These are phyloP conservation scores for Schizochytrium sp. DNA, from an alignment of 108 stramenopile genomes.

Conservation along the genomic window DNA sequence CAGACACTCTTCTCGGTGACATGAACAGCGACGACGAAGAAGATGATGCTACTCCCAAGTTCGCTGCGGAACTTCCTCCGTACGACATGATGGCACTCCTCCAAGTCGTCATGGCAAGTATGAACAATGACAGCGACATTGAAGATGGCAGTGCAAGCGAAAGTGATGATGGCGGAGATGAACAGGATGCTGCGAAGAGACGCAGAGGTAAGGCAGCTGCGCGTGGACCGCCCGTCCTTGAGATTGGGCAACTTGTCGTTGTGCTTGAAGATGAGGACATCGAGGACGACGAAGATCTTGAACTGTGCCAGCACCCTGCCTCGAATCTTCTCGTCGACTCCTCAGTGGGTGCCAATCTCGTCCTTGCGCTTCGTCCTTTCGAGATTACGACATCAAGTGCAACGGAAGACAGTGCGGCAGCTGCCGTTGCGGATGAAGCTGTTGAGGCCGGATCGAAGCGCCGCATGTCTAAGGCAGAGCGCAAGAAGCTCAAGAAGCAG, in stretches of 20 bases:
- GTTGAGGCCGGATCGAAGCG: neutral
- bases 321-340: neutral
- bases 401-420: neutral
- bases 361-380: neutral
- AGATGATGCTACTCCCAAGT: no score
- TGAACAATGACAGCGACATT: neutral
- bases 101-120: neutral
- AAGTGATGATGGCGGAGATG: neutral
- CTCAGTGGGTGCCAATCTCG: neutral
- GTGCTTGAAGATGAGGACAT: neutral
- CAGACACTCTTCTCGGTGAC: neutral
- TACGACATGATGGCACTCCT: neutral
- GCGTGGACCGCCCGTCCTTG: neutral
- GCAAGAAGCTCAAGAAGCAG: conserved; percentile 11
- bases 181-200: neutral
- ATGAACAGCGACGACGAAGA: no score
- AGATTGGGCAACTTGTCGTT: neutral
- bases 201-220: neutral
- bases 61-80: neutral
- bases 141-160: neutral
- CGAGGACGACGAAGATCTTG: neutral
- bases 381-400: neutral
- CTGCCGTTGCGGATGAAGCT: neutral
- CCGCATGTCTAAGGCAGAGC: neutral
- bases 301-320: neutral